Conservation (phyloP, 2,329 filamentous ascomycete genomes). For the Aspergillus aculeatinus region DNA sequence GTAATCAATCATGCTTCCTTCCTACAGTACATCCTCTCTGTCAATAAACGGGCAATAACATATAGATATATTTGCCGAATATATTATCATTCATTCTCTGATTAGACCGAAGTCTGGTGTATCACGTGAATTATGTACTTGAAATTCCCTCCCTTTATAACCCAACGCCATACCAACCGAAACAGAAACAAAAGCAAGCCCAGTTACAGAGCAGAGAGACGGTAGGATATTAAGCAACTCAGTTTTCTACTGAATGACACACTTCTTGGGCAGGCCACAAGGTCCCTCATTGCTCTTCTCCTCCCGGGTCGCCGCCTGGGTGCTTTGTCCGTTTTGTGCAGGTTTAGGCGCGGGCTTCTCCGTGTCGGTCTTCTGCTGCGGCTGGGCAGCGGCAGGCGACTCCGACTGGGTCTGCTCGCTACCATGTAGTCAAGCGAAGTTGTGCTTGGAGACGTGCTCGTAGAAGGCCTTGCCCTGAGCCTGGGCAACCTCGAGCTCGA, state of each 20-base stretch:
- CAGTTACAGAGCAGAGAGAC: conserved; percentile 4
- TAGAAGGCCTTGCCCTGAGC: conserved; percentile 87
- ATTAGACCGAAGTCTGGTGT: neutral
- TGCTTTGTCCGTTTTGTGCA: conserved; percentile 32
- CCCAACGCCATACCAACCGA: conserved; percentile 15
- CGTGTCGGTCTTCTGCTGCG: conserved; percentile 21
- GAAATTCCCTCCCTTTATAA: conserved; percentile 1
- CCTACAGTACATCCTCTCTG: too few relatives aligned
- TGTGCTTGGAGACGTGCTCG: conserved; percentile 68
- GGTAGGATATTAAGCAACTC: conserved; percentile 11
- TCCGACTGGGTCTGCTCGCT: conserved; percentile 37
- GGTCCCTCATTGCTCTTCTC: conserved; percentile 58
- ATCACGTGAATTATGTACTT: conserved; percentile 5
- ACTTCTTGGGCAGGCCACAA: conserved; percentile 76
- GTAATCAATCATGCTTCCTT: too few relatives aligned
- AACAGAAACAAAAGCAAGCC: conserved; percentile 12
- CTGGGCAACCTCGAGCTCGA: conserved; percentile 76
- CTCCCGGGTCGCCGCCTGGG: conserved; percentile 43
- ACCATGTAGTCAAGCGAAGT: conserved; percentile 76
- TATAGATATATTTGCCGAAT: neutral
- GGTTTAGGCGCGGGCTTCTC: conserved; percentile 24
- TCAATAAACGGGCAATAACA: too few relatives aligned
- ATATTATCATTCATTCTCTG: conserved; percentile 9
- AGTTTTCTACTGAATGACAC: conserved; percentile 59
- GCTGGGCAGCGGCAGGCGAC: conserved; percentile 26